Evolutionary conservation across 78 protist genomes (phyloP), one percentile per base, ranked within the genome.

Genomic region (slime mould (Dictyostelium discoideum)): DNA sequence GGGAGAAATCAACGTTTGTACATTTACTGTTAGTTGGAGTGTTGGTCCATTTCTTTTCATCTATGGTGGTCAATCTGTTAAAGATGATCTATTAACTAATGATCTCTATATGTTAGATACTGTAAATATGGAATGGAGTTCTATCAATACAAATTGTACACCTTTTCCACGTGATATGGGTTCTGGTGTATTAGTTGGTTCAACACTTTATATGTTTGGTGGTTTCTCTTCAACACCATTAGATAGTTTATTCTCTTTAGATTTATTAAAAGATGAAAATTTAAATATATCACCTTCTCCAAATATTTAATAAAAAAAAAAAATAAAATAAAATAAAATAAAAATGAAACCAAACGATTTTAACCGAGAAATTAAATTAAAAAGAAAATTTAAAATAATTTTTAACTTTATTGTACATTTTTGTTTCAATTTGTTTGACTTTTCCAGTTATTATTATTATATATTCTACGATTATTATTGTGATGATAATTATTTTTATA

Each of bases 91-190:
- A 2, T 14, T 87, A 8, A 93, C 96, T 24, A 93, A 93, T 79
- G 92, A 83, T 50, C 42, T 90, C 1, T 90, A 39, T 24, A 80
- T 90, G 88, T 90, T 90, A 84, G 95, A 90, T 54, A 82, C 88
- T 22, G 73, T 90, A 14, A 90, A 90, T 83, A 90, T 90, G 95
- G 88, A 82, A 42, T 82, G 87, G 87, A 72, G 22, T 6, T 72
- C 74, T 29, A 72, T 90, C 24, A 82, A 67, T 50, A 50, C 88
- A 20, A 40, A 67, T 8, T 54, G 57, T 37, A 72, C 95, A 3
- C 96, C 96, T 20, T 29, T 74, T 13, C 93, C 96, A 32, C 60
- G 96, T 78, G 96, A 93, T 80, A 87, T 87, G 89, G 92, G 87
- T 7, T 74, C 88, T 22, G 87, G 94, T 11, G 57, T 39, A 26